These are phyloP conservation scores for Cryptococcus floricola DNA, from an alignment of 1,284 basidiomycete species.

Conservation along the genomic window DNA sequence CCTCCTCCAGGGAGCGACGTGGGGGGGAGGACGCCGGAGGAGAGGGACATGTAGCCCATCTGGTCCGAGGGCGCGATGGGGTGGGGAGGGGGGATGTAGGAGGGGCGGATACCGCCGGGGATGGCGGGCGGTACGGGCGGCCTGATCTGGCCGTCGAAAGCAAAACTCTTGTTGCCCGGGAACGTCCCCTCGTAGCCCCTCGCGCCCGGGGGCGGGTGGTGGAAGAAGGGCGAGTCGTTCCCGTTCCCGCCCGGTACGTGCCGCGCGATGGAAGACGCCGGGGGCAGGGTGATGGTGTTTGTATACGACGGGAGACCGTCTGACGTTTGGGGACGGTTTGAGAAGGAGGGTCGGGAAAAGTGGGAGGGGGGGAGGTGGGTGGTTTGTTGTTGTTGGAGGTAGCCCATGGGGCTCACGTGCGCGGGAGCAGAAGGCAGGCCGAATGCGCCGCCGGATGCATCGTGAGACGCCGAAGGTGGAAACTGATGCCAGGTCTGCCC, in stretches of 20 bases:
- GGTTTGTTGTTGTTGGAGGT: constrained; percentile 12
- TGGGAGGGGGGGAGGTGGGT: not conserved
- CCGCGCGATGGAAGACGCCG: constrained; percentile 32
- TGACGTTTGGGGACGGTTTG: constrained; percentile 34
- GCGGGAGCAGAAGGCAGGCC: constrained; percentile 18
- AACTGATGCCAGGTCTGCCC: constrained; percentile 5
- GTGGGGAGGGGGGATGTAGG: not conserved
- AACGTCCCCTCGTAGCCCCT: not conserved
- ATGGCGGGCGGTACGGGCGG: not conserved
- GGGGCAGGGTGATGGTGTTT: constrained; percentile 23
- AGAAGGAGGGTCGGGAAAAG: constrained; percentile 7
- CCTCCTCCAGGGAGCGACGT: not conserved
- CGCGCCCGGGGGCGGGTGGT: constrained; percentile 1
- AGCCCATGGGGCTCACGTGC: constrained; percentile 10
- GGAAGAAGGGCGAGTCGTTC: constrained; percentile 1
- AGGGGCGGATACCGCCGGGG: not conserved
- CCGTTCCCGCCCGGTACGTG: constrained; percentile 17
- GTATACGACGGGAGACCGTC: constrained; percentile 40
- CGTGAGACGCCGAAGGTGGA: not conserved
- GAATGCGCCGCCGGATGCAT: not conserved
- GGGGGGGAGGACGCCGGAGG: not conserved
- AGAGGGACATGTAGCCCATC: not conserved
- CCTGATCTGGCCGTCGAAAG: not conserved
- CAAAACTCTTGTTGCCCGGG: not conserved
- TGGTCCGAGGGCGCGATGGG: not conserved